Evolutionary conservation across 2,329 filamentous ascomycete genomes (phyloP).

Genomic region (Talaromyces sp.): DNA sequence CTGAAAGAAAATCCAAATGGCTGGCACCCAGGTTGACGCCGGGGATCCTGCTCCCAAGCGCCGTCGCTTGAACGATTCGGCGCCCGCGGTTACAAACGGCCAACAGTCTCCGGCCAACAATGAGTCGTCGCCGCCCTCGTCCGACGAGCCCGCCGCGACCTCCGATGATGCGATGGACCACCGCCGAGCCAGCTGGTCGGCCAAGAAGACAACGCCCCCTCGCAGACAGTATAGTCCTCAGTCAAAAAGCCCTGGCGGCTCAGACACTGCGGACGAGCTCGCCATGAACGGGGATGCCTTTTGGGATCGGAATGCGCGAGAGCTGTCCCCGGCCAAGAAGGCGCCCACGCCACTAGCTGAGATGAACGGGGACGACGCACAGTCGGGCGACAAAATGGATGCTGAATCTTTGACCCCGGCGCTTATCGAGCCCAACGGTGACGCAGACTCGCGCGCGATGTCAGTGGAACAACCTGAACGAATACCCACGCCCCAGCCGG

Average conservation of each 20-base stretch:
- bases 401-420: slow-evolving; percentile 12
- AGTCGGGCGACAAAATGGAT: background rate
- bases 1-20: slow-evolving; percentile 2
- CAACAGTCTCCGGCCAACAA: slow-evolving; percentile 17
- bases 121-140: slow-evolving; percentile 29
- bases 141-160: slow-evolving; percentile 35
- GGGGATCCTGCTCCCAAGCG: slow-evolving; percentile 22
- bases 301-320: slow-evolving; percentile 21
- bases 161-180: slow-evolving; percentile 33
- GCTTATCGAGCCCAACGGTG: slow-evolving; percentile 9
- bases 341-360: slow-evolving; percentile 6
- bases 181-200: slow-evolving; percentile 29
- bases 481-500: slow-evolving; percentile 33
- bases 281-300: slow-evolving; percentile 34
- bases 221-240: slow-evolving; percentile 21
- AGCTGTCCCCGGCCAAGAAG: slow-evolving; percentile 10
- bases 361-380: slow-evolving; percentile 14
- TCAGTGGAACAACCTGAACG: slow-evolving; percentile 21
- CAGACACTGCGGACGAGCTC: slow-evolving; percentile 44
- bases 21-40: slow-evolving; percentile 17
- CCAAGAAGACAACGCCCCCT: slow-evolving; percentile 26
- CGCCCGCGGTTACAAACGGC: slow-evolving; percentile 10
- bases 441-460: slow-evolving; percentile 12
- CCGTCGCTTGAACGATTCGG: slow-evolving; percentile 27
- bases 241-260: slow-evolving; percentile 26